phyloP scores from a whole-genome alignment of 805 yeast species.

The Saturnispora ahearnii region DNA sequence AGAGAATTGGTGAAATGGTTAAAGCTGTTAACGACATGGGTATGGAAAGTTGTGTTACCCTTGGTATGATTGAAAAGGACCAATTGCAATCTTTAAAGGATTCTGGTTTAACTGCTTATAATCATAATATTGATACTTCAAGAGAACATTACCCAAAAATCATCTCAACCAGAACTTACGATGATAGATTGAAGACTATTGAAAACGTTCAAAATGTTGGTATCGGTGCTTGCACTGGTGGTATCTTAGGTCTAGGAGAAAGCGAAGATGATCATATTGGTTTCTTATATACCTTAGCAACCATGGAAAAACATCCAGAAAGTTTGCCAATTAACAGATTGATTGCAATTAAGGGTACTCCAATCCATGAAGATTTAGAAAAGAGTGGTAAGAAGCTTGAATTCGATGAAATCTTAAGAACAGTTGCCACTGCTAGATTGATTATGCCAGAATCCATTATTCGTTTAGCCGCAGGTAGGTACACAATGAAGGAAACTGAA shows the following conservation, averaged over 20 bases:
- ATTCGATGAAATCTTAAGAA: conserved; percentile 56
- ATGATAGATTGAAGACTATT: conserved; percentile 62
- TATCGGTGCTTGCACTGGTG: conserved; percentile 67
- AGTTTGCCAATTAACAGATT: conserved; percentile 72
- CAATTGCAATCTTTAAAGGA: conserved; percentile 52
- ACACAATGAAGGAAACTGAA: conserved; percentile 70
- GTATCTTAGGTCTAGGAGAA: conserved; percentile 73
- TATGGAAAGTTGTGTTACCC: conserved; percentile 71
- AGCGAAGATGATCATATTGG: conserved; percentile 62
- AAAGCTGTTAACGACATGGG: conserved; percentile 46
- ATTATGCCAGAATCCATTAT: conserved; percentile 66
- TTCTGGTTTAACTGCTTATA: conserved; percentile 75
- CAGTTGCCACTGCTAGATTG: conserved; percentile 68
- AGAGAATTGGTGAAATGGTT: conserved; percentile 58
- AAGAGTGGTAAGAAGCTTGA: conserved; percentile 33
- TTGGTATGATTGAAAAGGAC: conserved; percentile 66
- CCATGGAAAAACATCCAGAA: conserved; percentile 68
- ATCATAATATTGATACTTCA: conserved; percentile 74
- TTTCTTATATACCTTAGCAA: conserved; percentile 56
- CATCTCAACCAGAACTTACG: conserved; percentile 60
- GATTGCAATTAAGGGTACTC: conserved; percentile 75
- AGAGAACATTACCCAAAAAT: conserved; percentile 69
- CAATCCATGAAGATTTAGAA: conserved; percentile 49
- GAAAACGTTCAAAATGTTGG: conserved; percentile 52
- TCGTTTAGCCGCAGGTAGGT: conserved; percentile 73